These are phyloP conservation scores for Mycena galopus DNA, from an alignment of 768 basidiomycete genomes.

Conservation along the genomic window DNA sequence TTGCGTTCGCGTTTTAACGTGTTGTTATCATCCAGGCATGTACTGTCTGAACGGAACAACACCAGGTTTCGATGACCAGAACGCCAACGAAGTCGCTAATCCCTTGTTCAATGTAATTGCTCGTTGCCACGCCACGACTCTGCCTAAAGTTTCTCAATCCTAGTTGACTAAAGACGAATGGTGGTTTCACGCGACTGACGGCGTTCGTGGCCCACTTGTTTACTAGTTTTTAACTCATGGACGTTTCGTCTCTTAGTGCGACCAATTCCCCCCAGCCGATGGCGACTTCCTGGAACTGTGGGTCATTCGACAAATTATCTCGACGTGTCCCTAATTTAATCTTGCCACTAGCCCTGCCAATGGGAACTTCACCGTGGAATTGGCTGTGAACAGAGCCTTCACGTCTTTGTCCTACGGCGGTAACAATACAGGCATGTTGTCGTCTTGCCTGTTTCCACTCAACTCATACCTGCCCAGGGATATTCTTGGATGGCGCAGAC, in stretches of 20 bases:
- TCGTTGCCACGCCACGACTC: background rate
- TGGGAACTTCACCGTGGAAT: conserved; percentile 57
- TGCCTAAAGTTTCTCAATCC: background rate
- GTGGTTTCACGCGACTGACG: conserved; percentile 58
- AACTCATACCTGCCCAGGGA: background rate
- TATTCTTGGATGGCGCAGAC: conserved; percentile 50
- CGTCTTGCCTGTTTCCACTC: background rate
- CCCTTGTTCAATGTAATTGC: conserved; percentile 51
- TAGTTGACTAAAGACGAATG: conserved; percentile 52
- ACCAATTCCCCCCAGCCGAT: conserved; percentile 58
- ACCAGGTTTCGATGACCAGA: conserved; percentile 46
- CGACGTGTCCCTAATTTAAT: background rate
- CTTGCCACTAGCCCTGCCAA: conserved; percentile 47
- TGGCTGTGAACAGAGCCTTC: conserved; percentile 56
- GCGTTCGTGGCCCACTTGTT: conserved; percentile 39
- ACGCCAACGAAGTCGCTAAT: conserved; percentile 47
- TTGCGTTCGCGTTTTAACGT: conserved; percentile 5
- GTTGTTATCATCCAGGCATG: conserved; percentile 42
- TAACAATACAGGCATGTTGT: conserved; percentile 22
- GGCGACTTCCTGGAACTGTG: conserved; percentile 58
- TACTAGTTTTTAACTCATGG: background rate
- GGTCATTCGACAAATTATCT: background rate
- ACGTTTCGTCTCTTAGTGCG: conserved; percentile 49
- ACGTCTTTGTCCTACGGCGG: conserved; percentile 56
- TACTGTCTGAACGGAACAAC: conserved; percentile 54